Evolutionary conservation across 1,284 basidiomycete species (phyloP), one percentile per base, ranked within the genome.

Genomic region (Albatrellus sp.): DNA sequence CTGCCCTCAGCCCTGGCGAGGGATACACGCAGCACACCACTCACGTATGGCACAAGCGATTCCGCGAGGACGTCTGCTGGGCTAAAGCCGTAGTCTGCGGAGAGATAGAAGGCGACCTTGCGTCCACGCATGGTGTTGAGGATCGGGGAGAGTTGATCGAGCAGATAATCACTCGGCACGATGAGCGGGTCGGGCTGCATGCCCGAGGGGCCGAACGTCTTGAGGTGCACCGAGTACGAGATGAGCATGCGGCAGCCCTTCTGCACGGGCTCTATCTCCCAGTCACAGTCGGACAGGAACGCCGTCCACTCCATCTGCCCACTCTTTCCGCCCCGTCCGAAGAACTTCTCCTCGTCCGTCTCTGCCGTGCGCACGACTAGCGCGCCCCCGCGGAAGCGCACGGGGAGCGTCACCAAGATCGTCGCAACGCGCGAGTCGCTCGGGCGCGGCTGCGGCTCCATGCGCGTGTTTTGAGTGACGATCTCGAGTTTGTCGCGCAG

Each of bases 281-380:
- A 76, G 31, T 83, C 76, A 59, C 80, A 83, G 49, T 86, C 81
- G 3, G 75, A 67, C 45, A 77, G 66, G 63, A 81, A 80, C 16
- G 80, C 83, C 0, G 75, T 70, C 83, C 84, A 87, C 48, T 87
- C 81, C 50, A 86, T 64, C 51, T 81, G 75, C 8, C 72, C 77
- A 29, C 67, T 62, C 56, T 77, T 76, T 35, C 79, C 75, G 13
- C 78, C 77, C 1, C 73, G 64, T 2, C 70, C 73, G 42, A 68
- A 68, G 60, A 78, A 84, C 48, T 65, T 72, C 54, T 88, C 82
- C 46, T 74, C 69, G n/a, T 59, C 58, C 0, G 76, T 77, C 2
- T 77, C 73, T 2, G 64, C 52, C 53, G 75, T 70, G 20, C 71
- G 73, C 33, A 87, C 63, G 41, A 77, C 54, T 42, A 86, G 60